These are phyloP conservation scores for Chaetomiaceae sp. DNA, from an alignment of 2,329 filamentous ascomycete genomes.

Conservation along the genomic window DNA sequence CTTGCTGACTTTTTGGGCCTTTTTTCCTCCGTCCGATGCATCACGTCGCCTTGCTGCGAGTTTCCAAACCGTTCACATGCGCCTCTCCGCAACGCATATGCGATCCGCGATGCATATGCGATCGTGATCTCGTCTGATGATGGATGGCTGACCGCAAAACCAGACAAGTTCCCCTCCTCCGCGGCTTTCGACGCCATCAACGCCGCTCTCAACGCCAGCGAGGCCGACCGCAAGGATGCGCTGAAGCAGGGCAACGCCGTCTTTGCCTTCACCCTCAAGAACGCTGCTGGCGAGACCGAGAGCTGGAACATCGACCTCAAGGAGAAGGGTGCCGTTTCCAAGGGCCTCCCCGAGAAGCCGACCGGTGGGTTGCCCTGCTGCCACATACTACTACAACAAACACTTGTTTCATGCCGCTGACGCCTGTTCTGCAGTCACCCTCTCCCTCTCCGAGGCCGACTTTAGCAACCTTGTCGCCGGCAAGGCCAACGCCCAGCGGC, in stretches of 20 bases:
- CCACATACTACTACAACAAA: no score
- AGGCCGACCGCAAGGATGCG: constrained; percentile 71
- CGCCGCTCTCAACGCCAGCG: constrained; percentile 60
- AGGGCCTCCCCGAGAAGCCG: constrained; percentile 74
- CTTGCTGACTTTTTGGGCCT: no score
- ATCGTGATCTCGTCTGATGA: background rate
- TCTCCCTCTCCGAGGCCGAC: constrained; percentile 77
- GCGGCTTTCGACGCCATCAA: constrained; percentile 87
- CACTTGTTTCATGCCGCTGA: background rate
- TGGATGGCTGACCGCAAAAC: constrained; percentile 5
- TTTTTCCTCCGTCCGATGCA: no score
- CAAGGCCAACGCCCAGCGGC: constrained; percentile 87
- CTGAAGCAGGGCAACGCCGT: constrained; percentile 84
- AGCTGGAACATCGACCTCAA: constrained; percentile 97
- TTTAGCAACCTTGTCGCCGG: constrained; percentile 78
- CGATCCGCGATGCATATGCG: background rate
- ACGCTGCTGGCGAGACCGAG: constrained; percentile 70
- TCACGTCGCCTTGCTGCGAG: no score
- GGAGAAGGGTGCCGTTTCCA: constrained; percentile 75
- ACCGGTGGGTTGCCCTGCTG: constrained; percentile 56
- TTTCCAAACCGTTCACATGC: no score
- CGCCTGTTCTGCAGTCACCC: constrained; percentile 60
- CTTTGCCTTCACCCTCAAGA: constrained; percentile 91
- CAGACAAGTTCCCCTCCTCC: constrained; percentile 84
- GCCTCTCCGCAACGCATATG: background rate